Evolutionary conservation across 306 rosid species (phyloP), one percentile per base, ranked within the genome.

Genomic region (Begonia peltatifolia): DNA sequence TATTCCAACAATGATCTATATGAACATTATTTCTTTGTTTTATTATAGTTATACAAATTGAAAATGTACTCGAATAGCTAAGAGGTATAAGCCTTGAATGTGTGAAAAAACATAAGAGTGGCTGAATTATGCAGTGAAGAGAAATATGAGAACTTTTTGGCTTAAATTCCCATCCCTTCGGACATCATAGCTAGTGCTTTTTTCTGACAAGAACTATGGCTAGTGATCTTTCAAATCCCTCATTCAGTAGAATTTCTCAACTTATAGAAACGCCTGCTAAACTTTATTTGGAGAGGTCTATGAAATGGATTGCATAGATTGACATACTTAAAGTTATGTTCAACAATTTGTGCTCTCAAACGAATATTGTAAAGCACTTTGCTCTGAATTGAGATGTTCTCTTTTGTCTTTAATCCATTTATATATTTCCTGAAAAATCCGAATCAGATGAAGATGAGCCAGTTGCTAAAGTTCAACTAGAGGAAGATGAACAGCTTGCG

Each of bases 401-500:
- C 22, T 50, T 15, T 12, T 17, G 14, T 50, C 11, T 50, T 49
- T 49, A 49, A 12, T 14, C 9, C 10, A 13, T 9, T 6, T 47
- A 13, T 49, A 11, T 9, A 49, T 3, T 9, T 13, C 69, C 62
- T 56, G 75, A 75, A 9, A 74, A 78, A 10, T 69, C 81, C 53
- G 66, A 70, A 53, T 80, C 87, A 22, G 82, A 79, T 52, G 79
- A 72, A 52, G 53, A 17, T 2, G 17, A n/a, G 47, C 63, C 60
- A 57, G 47, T 47, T 62, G 60, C 65, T 25, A 83, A 82, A 66
- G 62, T 61, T 72, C 93, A 82, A 75, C 72, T 78, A 53, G 96
- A 83, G 67, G 96, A 87, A 68, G 99, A 90, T 68, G 94, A 92
- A 71, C 94, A 77, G 64, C 86, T 87, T 62, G 99, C 99, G 18